Conservation (phyloP, 768 basidiomycete species). For the Rubroboletus pulcherrimus region DNA sequence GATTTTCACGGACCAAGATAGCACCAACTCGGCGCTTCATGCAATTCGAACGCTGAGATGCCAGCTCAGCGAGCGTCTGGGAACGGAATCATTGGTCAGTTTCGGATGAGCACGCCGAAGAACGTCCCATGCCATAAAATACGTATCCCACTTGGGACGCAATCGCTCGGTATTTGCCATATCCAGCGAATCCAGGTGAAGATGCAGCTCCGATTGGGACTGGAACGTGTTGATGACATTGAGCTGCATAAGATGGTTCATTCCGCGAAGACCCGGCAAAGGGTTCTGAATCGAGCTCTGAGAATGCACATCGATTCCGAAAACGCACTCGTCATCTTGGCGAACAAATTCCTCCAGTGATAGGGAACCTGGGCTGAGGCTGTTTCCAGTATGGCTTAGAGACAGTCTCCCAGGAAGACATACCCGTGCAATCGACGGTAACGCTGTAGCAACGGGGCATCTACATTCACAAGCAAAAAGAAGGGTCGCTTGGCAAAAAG, state of each 20-base stretch:
- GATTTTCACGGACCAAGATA: constrained; percentile 80
- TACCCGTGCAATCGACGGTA: constrained; percentile 58
- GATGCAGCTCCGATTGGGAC: constrained; percentile 49
- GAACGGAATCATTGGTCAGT: constrained; percentile 2
- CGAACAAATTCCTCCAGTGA: constrained; percentile 72
- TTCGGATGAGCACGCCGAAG: not conserved
- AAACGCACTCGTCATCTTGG: constrained; percentile 65
- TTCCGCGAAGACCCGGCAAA: constrained; percentile 17
- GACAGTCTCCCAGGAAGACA: constrained; percentile 16
- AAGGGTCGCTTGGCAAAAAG: constrained; percentile 84
- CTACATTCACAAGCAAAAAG: constrained; percentile 78
- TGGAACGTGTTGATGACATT: constrained; percentile 64
- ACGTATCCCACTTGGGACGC: constrained; percentile 90
- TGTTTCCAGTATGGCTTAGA: constrained; percentile 8
- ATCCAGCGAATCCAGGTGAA: constrained; percentile 64
- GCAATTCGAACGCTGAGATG: constrained; percentile 88
- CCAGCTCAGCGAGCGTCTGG: constrained; percentile 85
- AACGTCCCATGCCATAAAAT: constrained; percentile 78
- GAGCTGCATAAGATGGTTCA: constrained; percentile 51
- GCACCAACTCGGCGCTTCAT: constrained; percentile 98
- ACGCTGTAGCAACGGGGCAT: constrained; percentile 74
- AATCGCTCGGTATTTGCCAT: constrained; percentile 70
- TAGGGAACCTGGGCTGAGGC: constrained; percentile 15
- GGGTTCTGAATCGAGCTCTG: constrained; percentile 19
- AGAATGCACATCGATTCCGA: constrained; percentile 38